Evolutionary conservation across 306 rosid species (phyloP).

Genomic region (Styphnolobium japonicum): DNA sequence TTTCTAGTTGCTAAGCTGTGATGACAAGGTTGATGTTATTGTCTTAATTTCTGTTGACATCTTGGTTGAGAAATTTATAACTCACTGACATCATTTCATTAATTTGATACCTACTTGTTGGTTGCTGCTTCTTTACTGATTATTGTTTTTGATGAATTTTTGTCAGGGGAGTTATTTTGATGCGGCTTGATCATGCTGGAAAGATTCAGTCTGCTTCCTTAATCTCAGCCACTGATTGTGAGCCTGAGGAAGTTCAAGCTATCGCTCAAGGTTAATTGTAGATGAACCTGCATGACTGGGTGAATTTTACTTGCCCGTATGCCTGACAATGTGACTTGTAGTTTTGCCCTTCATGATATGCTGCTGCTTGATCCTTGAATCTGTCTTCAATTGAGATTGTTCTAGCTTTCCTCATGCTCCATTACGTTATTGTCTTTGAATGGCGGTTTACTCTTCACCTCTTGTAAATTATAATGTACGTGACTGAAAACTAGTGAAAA

Average conservation of each 20-base stretch:
- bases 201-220: slow-evolving; percentile 94
- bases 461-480: background rate
- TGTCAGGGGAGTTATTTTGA: slow-evolving; percentile 87
- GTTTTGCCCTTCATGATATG: slow-evolving; percentile 12
- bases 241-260: slow-evolving; percentile 52
- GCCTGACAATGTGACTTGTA: background rate
- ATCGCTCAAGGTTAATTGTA: slow-evolving; percentile 36
- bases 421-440: slow-evolving; percentile 4
- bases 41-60: background rate
- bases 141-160: background rate
- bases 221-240: slow-evolving; percentile 64
- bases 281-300: slow-evolving; percentile 1
- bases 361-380: slow-evolving; percentile 18
- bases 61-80: background rate
- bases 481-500: background rate
- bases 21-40: background rate
- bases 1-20: background rate
- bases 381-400: background rate
- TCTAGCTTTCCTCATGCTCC: background rate
- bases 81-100: background rate
- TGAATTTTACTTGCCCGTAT: background rate
- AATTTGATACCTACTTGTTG: background rate
- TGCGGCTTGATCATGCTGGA: slow-evolving; percentile 88
- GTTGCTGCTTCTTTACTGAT: background rate
- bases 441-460: background rate